Evolutionary conservation across 176 grass and related monocot genomes (phyloP).

Genomic region (Musa acuminata): DNA sequence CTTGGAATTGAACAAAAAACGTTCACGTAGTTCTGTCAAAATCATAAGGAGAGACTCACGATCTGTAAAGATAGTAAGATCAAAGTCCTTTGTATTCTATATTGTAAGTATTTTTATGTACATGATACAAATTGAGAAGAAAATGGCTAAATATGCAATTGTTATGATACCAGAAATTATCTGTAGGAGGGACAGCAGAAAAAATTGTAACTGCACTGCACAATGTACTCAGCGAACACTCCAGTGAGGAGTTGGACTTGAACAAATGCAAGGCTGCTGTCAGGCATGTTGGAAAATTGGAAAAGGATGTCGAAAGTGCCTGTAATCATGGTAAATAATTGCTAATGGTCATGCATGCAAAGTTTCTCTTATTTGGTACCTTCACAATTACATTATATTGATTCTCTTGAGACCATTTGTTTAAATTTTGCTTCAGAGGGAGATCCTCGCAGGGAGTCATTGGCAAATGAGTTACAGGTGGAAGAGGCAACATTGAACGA

Average conservation of each 20-base stretch:
- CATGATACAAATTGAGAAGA: conserved; percentile 8
- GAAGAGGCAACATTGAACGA: conserved; percentile 53
- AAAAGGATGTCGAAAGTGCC: conserved; percentile 63
- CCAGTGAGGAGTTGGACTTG: conserved; percentile 54
- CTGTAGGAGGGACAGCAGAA: conserved; percentile 69
- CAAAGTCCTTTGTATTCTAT: conserved; percentile 2
- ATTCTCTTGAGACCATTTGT: conserved; percentile 33
- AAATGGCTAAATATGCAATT: conserved; percentile 4
- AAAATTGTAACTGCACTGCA: conserved; percentile 79
- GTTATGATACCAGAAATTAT: conserved; percentile 62
- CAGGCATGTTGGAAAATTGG: conserved; percentile 55
- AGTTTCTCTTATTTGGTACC: too few species aligned
- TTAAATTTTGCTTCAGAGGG: conserved; percentile 33
- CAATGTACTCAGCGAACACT: conserved; percentile 47
- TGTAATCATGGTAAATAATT: conserved; percentile 51
- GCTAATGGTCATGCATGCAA: too few species aligned
- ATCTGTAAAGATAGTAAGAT: conserved; percentile 78
- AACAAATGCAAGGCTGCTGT: conserved; percentile 70
- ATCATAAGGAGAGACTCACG: conserved; percentile 78
- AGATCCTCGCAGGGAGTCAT: conserved; percentile 47
- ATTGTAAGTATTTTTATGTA: not conserved
- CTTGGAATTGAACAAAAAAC: conserved; percentile 90
- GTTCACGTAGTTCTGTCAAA: conserved; percentile 58
- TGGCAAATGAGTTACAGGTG: conserved; percentile 62
- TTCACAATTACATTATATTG: not conserved